Percentiles rank a stretch among this genome's conserved stretches.
phyloP scores from a whole-genome alignment of 2,329 filamentous ascomycete species.

The Pseudocercospora cruenta region DNA sequence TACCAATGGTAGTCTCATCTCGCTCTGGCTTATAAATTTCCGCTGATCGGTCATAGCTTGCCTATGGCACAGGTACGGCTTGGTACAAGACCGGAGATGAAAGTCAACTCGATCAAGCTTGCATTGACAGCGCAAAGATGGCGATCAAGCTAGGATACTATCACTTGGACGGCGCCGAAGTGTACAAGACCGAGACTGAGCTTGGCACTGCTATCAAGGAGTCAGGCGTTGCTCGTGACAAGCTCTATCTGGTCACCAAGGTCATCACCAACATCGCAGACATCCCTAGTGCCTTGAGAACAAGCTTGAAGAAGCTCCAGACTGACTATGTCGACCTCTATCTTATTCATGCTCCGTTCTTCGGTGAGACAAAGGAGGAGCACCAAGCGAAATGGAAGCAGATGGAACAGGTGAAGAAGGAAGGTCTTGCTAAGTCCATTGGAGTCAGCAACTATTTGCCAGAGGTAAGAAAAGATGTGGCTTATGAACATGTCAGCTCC shows the following conservation, averaged over 20 bases:
- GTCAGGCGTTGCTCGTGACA: constrained; percentile 48
- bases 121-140: constrained; percentile 60
- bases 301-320: constrained; percentile 62
- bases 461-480: constrained; percentile 5
- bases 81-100: constrained; percentile 60
- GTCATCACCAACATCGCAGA: constrained; percentile 57
- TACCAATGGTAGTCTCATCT: constrained; percentile 63
- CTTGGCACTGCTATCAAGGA: constrained; percentile 52
- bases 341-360: constrained; percentile 65
- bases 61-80: constrained; percentile 73
- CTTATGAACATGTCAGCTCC: background rate
- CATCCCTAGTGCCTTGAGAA: constrained; percentile 59
- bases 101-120: constrained; percentile 58
- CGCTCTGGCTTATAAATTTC: background rate
- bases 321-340: constrained; percentile 66
- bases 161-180: constrained; percentile 75
- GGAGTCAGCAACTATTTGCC: constrained; percentile 66
- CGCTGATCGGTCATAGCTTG: constrained; percentile 54
- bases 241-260: constrained; percentile 61
- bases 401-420: constrained; percentile 62
- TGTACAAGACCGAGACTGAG: constrained; percentile 57
- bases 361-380: constrained; percentile 56
- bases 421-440: constrained; percentile 63
- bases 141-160: constrained; percentile 72
- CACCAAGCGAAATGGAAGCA: constrained; percentile 62